phyloP scores from a whole-genome alignment of 2,329 filamentous ascomycete species.

The Aspergillus glaucus region DNA sequence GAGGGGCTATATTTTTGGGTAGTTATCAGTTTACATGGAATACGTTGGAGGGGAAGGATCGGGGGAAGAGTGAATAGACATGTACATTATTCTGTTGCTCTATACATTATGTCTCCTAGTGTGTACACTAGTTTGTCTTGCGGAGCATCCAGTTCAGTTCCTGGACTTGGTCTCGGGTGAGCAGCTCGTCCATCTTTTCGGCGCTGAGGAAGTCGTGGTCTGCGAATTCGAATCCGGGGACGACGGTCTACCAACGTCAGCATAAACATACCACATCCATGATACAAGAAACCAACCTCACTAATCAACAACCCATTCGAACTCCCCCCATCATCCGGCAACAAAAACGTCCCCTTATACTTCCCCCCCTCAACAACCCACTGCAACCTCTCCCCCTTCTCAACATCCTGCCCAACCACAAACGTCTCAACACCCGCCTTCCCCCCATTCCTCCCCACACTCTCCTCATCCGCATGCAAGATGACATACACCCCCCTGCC shows the following conservation, averaged over 20 bases:
- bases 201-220: slow-evolving; percentile 61
- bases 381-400: slow-evolving; percentile 55
- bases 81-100: background rate
- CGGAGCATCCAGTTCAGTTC: slow-evolving; percentile 39
- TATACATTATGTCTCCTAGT: background rate
- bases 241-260: slow-evolving; percentile 44
- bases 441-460: slow-evolving; percentile 3
- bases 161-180: slow-evolving; percentile 46
- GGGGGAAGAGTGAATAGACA: background rate
- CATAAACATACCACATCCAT: background rate
- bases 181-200: slow-evolving; percentile 46
- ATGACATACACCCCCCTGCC: slow-evolving; percentile 60
- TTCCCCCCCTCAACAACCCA: slow-evolving; percentile 65
- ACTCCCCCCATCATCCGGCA: slow-evolving; percentile 40
- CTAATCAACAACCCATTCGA: slow-evolving; percentile 56
- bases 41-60: slow-evolving; percentile 48
- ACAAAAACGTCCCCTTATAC: slow-evolving; percentile 59
- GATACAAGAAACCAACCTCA: slow-evolving; percentile 39
- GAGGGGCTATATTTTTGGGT: slow-evolving; percentile 88
- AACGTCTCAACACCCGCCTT: slow-evolving; percentile 57
- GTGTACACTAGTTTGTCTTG: background rate
- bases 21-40: slow-evolving; percentile 89
- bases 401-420: slow-evolving; percentile 54
- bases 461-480: slow-evolving; percentile 51
- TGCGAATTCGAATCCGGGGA: slow-evolving; percentile 61